Evolutionary conservation across 768 basidiomycete species (phyloP).

Genomic region (Tylopilus plumbeoviolaceoides): DNA sequence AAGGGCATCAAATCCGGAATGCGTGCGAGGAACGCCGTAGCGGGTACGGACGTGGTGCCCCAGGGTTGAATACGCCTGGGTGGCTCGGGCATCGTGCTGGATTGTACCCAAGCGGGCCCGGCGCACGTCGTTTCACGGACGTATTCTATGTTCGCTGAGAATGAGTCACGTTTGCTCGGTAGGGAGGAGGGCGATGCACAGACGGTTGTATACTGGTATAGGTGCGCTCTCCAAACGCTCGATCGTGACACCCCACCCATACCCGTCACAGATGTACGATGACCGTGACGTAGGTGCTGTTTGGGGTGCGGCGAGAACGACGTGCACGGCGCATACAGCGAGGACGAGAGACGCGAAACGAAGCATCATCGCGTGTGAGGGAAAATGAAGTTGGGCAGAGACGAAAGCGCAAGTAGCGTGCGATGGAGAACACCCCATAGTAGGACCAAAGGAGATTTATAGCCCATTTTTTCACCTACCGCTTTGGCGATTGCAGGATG

Average conservation of each 20-base stretch:
- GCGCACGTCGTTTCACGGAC: slow-evolving; percentile 6
- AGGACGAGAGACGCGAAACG: neutral
- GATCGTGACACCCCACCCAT: slow-evolving; percentile 17
- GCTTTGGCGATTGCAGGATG: neutral
- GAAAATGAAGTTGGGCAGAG: neutral
- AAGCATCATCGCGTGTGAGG: neutral
- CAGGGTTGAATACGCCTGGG: slow-evolving; percentile 8
- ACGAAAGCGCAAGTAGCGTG: too few species aligned
- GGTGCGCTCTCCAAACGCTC: neutral
- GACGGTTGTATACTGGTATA: slow-evolving; percentile 16
- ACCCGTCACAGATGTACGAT: slow-evolving; percentile 9
- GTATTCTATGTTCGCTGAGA: slow-evolving; percentile 7
- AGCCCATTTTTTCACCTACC: neutral
- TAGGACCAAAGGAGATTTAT: slow-evolving; percentile 10
- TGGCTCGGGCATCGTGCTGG: slow-evolving; percentile 16
- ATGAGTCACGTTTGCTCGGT: too few species aligned
- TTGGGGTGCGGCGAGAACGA: slow-evolving; percentile 1
- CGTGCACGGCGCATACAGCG: neutral
- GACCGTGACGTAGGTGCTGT: neutral
- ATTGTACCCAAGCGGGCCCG: slow-evolving; percentile 15
- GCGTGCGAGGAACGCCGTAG: neutral
- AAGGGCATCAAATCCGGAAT: neutral
- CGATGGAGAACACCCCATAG: neutral
- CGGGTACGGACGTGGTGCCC: slow-evolving; percentile 11
- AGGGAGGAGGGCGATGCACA: neutral